These are phyloP conservation scores for Raddia distichophylla DNA, from an alignment of 176 grass and related monocot genomes.

Conservation along the genomic window DNA sequence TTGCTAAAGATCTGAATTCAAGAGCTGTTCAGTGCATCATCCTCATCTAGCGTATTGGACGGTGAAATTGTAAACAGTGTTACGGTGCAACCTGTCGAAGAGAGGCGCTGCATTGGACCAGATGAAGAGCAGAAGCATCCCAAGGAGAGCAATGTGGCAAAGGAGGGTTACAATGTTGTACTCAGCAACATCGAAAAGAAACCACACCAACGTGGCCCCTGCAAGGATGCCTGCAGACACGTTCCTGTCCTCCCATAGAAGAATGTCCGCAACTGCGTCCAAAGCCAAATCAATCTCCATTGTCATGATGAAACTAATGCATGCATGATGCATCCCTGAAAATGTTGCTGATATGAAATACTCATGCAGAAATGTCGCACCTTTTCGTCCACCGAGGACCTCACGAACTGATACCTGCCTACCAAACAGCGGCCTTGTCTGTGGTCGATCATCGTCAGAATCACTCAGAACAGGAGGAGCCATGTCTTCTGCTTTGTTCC, in stretches of 20 bases:
- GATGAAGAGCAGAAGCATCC: conserved; percentile 73
- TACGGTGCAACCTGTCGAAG: conserved; percentile 53
- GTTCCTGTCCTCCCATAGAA: conserved; percentile 77
- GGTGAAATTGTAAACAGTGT: background rate
- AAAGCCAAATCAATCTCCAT: background rate
- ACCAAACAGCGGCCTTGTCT: conserved; percentile 28
- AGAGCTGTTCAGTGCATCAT: background rate
- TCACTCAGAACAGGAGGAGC: conserved; percentile 40
- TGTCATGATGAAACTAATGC: background rate
- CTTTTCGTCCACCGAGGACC: conserved; percentile 58
- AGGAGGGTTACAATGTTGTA: conserved; percentile 76
- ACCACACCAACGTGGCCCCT: conserved; percentile 65
- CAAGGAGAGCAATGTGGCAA: conserved; percentile 69
- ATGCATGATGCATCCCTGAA: background rate
- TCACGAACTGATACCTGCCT: conserved; percentile 44
- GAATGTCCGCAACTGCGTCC: conserved; percentile 68
- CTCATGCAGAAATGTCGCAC: conserved; percentile 24
- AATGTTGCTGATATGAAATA: background rate
- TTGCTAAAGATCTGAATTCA: background rate
- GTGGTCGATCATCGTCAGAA: conserved; percentile 41
- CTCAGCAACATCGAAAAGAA: conserved; percentile 80
- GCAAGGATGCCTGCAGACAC: conserved; percentile 75
- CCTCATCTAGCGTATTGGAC: background rate
- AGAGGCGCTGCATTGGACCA: conserved; percentile 59
- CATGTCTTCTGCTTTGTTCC: conserved; percentile 38